phyloP scores from a whole-genome alignment of 2,329 filamentous ascomycete species.

The Nemania serpens region DNA sequence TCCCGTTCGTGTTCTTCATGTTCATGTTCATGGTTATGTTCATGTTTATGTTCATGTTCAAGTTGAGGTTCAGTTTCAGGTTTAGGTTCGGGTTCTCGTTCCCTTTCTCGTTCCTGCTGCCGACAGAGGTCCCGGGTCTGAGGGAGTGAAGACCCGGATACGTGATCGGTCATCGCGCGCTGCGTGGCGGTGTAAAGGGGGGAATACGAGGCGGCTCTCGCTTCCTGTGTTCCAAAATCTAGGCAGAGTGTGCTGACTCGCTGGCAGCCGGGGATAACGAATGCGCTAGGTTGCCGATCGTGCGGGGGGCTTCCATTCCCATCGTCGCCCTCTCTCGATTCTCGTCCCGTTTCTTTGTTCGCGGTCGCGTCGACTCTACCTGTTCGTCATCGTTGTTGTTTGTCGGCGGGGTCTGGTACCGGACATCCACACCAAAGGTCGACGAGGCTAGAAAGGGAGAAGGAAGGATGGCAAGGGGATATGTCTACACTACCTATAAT shows the following conservation, averaged over 20 bases:
- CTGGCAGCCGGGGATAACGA: slow-evolving; percentile 35
- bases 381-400: slow-evolving; percentile 36
- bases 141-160: slow-evolving; percentile 54
- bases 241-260: slow-evolving; percentile 38
- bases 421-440: slow-evolving; percentile 26
- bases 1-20: slow-evolving; percentile 2
- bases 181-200: slow-evolving; percentile 44
- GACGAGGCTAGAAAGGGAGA: slow-evolving; percentile 20
- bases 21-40: background rate
- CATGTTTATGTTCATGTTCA: background rate
- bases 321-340: slow-evolving; percentile 32
- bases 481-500: slow-evolving; percentile 28
- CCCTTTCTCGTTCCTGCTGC: slow-evolving; percentile 4
- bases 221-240: slow-evolving; percentile 35
- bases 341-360: slow-evolving; percentile 26
- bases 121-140: slow-evolving; percentile 48
- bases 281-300: slow-evolving; percentile 40
- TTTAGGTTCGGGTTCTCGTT: no score
- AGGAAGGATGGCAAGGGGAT: slow-evolving; percentile 3
- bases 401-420: slow-evolving; percentile 31
- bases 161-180: slow-evolving; percentile 51
- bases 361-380: slow-evolving; percentile 35
- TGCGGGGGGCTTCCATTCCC: slow-evolving; percentile 38
- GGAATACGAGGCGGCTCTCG: slow-evolving; percentile 42
- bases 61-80: background rate